A percentile compares a stretch with the other conserved stretches of the same genome.
Evolutionary conservation across 768 basidiomycete genomes (phyloP).

Genomic region (Mycena vitilis): DNA sequence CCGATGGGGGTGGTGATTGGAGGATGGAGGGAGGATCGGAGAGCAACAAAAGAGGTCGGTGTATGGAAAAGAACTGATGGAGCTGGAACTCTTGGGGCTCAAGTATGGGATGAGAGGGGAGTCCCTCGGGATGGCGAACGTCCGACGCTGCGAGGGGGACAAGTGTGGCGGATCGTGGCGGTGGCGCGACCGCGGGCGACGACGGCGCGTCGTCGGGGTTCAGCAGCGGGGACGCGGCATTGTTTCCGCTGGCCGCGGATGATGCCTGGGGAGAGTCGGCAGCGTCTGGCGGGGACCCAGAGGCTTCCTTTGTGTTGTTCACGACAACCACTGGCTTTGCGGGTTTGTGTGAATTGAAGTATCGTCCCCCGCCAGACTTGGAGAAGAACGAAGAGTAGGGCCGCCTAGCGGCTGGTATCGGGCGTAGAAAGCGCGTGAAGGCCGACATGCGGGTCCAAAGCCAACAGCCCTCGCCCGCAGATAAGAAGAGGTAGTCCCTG

Average conservation of each 20-base stretch:
- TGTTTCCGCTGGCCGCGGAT: constrained; percentile 16
- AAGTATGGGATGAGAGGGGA: constrained; percentile 63
- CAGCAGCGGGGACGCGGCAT: constrained; percentile 16
- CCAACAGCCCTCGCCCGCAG: not conserved
- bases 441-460: constrained; percentile 56
- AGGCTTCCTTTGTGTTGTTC: constrained; percentile 42
- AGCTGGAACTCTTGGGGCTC: constrained; percentile 79
- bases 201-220: constrained; percentile 5
- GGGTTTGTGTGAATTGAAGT: constrained; percentile 80
- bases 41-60: constrained; percentile 81
- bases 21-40: constrained; percentile 70
- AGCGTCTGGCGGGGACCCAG: constrained; percentile 37
- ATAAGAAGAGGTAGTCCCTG: not conserved
- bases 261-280: constrained; percentile 28
- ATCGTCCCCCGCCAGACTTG: constrained; percentile 79
- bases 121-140: constrained; percentile 30
- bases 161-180: constrained; percentile 31
- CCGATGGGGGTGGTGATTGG: constrained; percentile 44
- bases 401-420: constrained; percentile 61
- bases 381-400: constrained; percentile 85
- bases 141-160: constrained; percentile 26
- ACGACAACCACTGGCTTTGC: constrained; percentile 60
- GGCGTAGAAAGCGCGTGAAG: constrained; percentile 60
- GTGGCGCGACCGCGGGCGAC: constrained; percentile 32
- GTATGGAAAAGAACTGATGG: constrained; percentile 87